Percentiles rank a stretch among this genome's conserved stretches.
phyloP scores from a whole-genome alignment of 1,139 yeast species.

The Candida neerlandica region DNA sequence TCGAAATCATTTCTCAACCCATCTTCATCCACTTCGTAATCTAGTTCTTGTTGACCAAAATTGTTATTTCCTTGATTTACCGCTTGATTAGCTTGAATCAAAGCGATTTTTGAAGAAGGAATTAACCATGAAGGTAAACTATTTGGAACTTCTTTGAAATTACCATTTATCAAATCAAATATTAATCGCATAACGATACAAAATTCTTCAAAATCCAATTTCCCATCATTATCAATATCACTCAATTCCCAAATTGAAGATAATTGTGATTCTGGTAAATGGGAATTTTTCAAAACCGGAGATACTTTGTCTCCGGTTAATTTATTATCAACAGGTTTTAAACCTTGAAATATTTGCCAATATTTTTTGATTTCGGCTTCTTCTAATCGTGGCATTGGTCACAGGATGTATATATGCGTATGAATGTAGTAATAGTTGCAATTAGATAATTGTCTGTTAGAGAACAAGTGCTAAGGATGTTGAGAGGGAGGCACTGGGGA shows the following conservation, averaged over 20 bases:
- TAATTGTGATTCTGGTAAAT: constrained; percentile 72
- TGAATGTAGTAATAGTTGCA: background rate
- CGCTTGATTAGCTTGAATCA: constrained; percentile 80
- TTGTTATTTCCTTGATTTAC: constrained; percentile 39
- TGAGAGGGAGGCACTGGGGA: background rate
- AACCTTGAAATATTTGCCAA: constrained; percentile 95
- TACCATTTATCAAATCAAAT: constrained; percentile 86
- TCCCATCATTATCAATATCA: constrained; percentile 91
- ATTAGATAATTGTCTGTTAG: no score
- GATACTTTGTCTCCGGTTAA: constrained; percentile 84
- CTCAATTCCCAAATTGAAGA: constrained; percentile 89
- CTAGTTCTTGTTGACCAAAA: constrained; percentile 41
- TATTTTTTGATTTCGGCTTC: constrained; percentile 95
- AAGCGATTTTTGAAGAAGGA: constrained; percentile 84
- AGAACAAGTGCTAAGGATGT: background rate
- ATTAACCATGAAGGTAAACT: constrained; percentile 87
- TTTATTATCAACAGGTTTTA: constrained; percentile 76
- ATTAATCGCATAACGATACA: constrained; percentile 96
- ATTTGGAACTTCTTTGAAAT: constrained; percentile 61
- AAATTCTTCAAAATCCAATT: constrained; percentile 93
- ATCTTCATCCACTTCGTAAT: constrained; percentile 38
- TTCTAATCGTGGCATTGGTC: constrained; percentile 64
- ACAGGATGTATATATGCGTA: background rate
- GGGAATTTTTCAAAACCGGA: constrained; percentile 86
- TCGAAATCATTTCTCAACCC: constrained; percentile 75